Evolutionary conservation across 108 stramenopile species (phyloP).

Genomic region (Nitzschia palea): DNA sequence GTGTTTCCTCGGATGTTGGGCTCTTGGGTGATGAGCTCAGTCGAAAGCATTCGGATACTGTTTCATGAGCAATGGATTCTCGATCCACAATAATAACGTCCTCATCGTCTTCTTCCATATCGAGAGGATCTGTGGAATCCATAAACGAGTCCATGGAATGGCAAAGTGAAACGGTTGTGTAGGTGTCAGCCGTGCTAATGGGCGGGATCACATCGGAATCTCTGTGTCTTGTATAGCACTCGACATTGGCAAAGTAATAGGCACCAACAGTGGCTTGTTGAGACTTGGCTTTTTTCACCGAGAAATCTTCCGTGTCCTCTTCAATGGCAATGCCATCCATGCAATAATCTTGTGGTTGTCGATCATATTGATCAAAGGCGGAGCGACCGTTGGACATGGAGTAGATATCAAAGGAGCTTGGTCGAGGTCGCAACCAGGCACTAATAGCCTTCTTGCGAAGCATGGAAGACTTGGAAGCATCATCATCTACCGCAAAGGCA

Average conservation of each 20-base stretch:
- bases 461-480: background rate
- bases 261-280: background rate
- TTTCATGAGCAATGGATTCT: background rate
- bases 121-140: background rate
- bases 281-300: too few relatives aligned
- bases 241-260: slow-evolving; percentile 16
- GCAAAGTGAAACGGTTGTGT: slow-evolving; percentile 12
- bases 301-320: background rate
- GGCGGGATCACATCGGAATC: background rate
- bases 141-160: slow-evolving; percentile 14
- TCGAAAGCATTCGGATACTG: slow-evolving; percentile 4
- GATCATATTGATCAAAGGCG: background rate
- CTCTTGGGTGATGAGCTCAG: background rate
- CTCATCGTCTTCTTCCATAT: background rate
- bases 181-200: slow-evolving; percentile 13
- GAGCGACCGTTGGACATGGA: background rate
- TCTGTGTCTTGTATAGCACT: background rate
- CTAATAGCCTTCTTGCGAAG: too few relatives aligned
- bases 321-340: background rate
- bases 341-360: background rate
- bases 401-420: background rate
- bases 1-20: background rate
- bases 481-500: background rate
- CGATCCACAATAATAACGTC: slow-evolving; percentile 6
- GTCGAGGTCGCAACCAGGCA: background rate